These are phyloP conservation scores for Suillus subalutaceus DNA, from an alignment of 768 basidiomycete genomes.

Conservation along the genomic window DNA sequence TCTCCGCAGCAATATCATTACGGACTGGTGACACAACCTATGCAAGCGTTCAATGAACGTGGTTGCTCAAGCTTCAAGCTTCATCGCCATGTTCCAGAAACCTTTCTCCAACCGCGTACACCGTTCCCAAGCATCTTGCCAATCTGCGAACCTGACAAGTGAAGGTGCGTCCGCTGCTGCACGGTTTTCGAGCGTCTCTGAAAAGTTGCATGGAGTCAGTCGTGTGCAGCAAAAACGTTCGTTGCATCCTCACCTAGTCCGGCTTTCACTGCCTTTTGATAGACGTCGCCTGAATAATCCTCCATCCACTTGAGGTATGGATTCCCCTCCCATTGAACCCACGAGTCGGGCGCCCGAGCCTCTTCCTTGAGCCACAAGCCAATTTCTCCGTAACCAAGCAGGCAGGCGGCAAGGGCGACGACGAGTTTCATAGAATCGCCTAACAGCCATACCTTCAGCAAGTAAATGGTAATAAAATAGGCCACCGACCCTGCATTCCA, in stretches of 20 bases:
- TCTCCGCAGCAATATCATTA: neutral
- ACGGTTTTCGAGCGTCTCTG: slow-evolving; percentile 75
- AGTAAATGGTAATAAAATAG: slow-evolving; percentile 1
- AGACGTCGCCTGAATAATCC: slow-evolving; percentile 74
- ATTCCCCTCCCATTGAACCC: slow-evolving; percentile 67
- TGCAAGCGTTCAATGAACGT: neutral
- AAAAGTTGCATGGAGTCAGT: slow-evolving; percentile 11
- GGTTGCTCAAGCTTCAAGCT: slow-evolving; percentile 26
- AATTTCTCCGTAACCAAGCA: slow-evolving; percentile 92
- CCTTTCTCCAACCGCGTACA: slow-evolving; percentile 78
- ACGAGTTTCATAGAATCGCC: slow-evolving; percentile 73
- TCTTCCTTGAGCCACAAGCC: slow-evolving; percentile 80
- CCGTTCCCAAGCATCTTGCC: slow-evolving; percentile 72
- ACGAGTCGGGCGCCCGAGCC: slow-evolving; percentile 42
- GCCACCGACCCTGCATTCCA: slow-evolving; percentile 61
- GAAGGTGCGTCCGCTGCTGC: slow-evolving; percentile 69
- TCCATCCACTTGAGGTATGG: slow-evolving; percentile 78
- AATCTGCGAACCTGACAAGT: slow-evolving; percentile 57
- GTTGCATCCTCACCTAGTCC: slow-evolving; percentile 64
- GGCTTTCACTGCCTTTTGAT: slow-evolving; percentile 68
- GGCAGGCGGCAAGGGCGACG: slow-evolving; percentile 84
- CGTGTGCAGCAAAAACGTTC: slow-evolving; percentile 7
- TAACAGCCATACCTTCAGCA: slow-evolving; percentile 19
- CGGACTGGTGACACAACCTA: neutral
- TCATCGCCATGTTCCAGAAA: slow-evolving; percentile 83